A percentile compares a stretch with the other conserved stretches of the same genome.
phyloP scores from a whole-genome alignment of 495 filamentous ascomycete genomes.

The Hyaloscypha bicolor region DNA sequence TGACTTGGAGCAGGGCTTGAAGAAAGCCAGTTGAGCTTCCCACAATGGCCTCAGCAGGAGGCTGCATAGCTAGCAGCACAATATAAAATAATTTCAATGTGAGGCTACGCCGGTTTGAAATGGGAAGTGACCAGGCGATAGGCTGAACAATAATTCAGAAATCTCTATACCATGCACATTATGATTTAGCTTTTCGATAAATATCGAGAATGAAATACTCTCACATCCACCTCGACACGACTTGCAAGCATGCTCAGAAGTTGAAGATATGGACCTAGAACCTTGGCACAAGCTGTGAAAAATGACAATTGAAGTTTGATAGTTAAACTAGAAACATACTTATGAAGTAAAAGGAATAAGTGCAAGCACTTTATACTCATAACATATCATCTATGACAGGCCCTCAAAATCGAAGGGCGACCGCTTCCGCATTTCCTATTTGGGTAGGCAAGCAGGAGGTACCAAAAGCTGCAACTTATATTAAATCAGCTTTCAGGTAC shows the following conservation, averaged over 20 bases:
- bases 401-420: not conserved
- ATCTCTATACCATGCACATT: not conserved
- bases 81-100: not conserved
- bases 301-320: too few species aligned
- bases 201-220: too few species aligned
- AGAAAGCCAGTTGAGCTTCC: not conserved
- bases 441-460: not conserved
- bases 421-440: not conserved
- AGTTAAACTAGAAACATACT: not conserved
- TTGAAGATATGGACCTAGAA: too few species aligned
- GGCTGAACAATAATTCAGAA: not conserved
- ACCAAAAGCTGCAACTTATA: not conserved
- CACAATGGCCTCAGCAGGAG: not conserved
- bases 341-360: not conserved
- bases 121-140: not conserved
- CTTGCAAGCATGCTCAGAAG: too few species aligned
- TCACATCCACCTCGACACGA: too few species aligned
- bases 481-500: not conserved
- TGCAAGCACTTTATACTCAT: not conserved
- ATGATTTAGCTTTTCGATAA: too few species aligned
- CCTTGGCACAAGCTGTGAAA: too few species aligned
- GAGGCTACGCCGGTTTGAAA: not conserved
- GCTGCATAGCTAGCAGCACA: not conserved
- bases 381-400: not conserved
- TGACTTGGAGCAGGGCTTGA: constrained; percentile 21